Base-by-base conservation (phyloP, 441 rosid species). In the Monsonia emarginata region DNA sequence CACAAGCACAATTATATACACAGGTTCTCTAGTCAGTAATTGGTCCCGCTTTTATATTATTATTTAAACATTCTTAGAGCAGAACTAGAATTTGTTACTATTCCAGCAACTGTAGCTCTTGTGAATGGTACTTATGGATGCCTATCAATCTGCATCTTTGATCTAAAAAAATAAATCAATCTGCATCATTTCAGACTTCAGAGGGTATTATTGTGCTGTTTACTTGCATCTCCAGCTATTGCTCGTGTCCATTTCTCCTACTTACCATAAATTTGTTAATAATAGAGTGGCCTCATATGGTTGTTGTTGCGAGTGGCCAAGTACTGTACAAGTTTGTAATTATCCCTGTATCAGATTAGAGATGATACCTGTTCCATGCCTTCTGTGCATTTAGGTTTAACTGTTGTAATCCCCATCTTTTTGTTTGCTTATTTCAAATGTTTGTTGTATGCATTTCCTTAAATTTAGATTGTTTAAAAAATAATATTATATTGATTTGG, bases 1-100 rank as follows among this genome's bases (percentile, higher is more conserved):
- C 77, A 74, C 54, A 74, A 74, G 69, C 77, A 74, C 27, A 74
- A 74, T 52, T 74, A 74, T 69, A 74, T 69, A 13, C 77, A 68
- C 66, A 65, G 73, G 77, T 74, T 31, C 19, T 63, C 66, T 38
- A 42, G 26, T 34, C 34, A 62, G 4, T 52, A 36, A 6, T 34
- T 50, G 44, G 18, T 38, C 21, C 21, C 8, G 3, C 40, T 38
- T 11, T 38, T 13, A 14, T 19, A 36, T 24, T 25, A 54, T 14
- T n/a, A 22, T 24, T 26, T 46, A n/a, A 24, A 11, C 10, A 48
- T 13, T 21, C 34, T 42, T 64, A 21, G 28, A 32, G 16, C n/a
- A 36, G 54, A 64, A 18, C 22, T 63, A 9, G 10, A 27, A 16
- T 25, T 18, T 50, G 21, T n/a, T 52, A 48, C 11, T 18, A 18